Conservation (phyloP, 2,329 filamentous ascomycete genomes). For the Botryotinia globosa region DNA sequence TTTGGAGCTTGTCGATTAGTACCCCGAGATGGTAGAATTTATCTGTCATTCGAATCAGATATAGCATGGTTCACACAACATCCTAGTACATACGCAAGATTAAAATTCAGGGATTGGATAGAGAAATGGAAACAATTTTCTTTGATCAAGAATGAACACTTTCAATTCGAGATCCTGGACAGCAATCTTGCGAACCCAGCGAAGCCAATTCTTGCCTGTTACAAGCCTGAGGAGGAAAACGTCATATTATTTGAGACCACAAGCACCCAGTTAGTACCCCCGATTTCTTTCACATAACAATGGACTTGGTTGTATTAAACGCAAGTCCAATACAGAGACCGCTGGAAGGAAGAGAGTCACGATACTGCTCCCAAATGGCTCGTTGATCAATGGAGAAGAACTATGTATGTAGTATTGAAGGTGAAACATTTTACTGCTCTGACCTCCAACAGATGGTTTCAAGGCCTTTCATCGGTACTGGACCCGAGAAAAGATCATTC, state of each 20-base stretch:
- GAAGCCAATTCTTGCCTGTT: no score
- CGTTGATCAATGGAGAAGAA: neutral
- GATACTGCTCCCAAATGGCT: neutral
- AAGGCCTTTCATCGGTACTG: neutral
- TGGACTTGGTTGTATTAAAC: neutral
- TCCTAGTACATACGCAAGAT: accelerated
- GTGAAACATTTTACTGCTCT: no score
- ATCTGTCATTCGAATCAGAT: no score
- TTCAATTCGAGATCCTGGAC: no score
- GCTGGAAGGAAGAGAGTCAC: accelerated
- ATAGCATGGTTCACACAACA: no score
- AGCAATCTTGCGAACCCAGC: no score
- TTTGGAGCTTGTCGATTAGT: no score
- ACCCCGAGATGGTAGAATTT: accelerated
- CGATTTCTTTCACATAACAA: neutral
- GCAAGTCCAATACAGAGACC: no score
- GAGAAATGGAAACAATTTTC: no score
- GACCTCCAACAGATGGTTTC: neutral
- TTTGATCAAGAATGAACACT: no score
- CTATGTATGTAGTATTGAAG: neutral
- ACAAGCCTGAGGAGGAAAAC: accelerated
- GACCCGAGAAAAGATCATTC: accelerated
- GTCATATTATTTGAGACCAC: no score
- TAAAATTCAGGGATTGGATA: no score
- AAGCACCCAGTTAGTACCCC: neutral